Conservation (phyloP, 2,329 filamentous ascomycete species). For the Colletotrichum agaves region DNA sequence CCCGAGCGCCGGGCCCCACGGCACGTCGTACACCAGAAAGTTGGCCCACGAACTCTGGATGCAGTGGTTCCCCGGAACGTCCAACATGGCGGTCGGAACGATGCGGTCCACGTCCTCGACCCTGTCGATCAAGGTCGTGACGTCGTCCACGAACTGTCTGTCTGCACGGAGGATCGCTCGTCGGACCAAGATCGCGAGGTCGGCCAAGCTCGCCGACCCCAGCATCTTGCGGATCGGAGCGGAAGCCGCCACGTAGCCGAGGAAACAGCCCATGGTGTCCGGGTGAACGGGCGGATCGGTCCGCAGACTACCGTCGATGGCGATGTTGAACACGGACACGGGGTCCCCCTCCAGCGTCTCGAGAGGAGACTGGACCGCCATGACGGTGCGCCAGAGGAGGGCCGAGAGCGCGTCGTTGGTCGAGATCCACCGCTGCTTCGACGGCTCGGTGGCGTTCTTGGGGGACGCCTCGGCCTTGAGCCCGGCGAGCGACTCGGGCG, state of each 20-base stretch:
- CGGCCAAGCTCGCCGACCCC: conserved; percentile 14
- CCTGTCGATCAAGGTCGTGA: not conserved
- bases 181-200: conserved; percentile 17
- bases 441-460: conserved; percentile 8
- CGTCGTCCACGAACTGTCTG: conserved; percentile 1
- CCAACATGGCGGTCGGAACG: conserved; percentile 6
- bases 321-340: conserved; percentile 13
- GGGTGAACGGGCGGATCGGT: conserved; percentile 26
- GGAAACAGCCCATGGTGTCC: conserved; percentile 18
- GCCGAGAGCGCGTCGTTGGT: conserved; percentile 24
- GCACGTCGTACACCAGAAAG: conserved; percentile 14
- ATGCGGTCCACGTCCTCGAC: conserved; percentile 19
- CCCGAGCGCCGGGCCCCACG: conserved; percentile 16
- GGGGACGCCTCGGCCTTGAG: conserved; percentile 22
- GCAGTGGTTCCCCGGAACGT: conserved; percentile 12
- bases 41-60: conserved; percentile 19
- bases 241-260: conserved; percentile 11
- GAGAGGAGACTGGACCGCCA: conserved; percentile 20
- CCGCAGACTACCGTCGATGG: conserved; percentile 12
- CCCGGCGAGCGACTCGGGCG: conserved; percentile 16
- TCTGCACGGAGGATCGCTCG: not conserved
- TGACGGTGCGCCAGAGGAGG: conserved; percentile 26
- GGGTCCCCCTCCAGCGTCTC: conserved; percentile 23
- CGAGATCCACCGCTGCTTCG: conserved; percentile 22
- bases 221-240: conserved; percentile 19